Conservation (phyloP, 1,284 basidiomycete species). For the Sutorius eximius region DNA sequence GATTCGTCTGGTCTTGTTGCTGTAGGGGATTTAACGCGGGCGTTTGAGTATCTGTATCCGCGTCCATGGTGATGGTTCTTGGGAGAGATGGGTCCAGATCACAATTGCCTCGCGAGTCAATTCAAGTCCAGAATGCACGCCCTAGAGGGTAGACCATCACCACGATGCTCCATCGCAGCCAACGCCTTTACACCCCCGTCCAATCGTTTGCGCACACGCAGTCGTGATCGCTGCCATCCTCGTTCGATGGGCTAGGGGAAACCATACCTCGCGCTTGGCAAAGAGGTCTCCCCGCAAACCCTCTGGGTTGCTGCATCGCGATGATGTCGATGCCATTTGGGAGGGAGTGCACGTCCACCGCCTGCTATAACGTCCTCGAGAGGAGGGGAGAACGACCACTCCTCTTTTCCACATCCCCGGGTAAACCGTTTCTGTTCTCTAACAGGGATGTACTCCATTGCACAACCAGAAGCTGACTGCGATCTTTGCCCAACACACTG, state of each 20-base stretch:
- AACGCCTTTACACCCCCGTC: neutral
- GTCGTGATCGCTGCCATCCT: neutral
- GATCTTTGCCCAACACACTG: neutral
- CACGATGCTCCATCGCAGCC: neutral
- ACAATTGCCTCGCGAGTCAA: neutral
- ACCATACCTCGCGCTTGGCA: neutral
- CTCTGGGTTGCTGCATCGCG: neutral
- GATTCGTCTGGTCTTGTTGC: neutral
- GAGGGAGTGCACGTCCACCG: neutral
- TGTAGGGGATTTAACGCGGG: neutral
- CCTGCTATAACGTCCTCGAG: neutral
- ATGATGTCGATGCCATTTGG: neutral
- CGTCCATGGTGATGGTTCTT: slow-evolving; percentile 24
- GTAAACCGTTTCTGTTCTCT: neutral
- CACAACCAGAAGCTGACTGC: neutral
- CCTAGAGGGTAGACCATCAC: neutral
- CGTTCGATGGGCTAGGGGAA: neutral
- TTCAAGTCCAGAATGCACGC: neutral
- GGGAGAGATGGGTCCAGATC: slow-evolving; percentile 2
- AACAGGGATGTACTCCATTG: neutral
- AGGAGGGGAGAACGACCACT: neutral
- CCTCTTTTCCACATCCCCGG: neutral
- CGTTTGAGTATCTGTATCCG: neutral
- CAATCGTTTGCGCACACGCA: neutral
- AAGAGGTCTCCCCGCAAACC: neutral